A percentile compares a stretch with the other conserved stretches of the same genome.
These are phyloP conservation scores for Globisporangium spiculum DNA, from an alignment of 352 stramenopile species.

Conservation along the genomic window DNA sequence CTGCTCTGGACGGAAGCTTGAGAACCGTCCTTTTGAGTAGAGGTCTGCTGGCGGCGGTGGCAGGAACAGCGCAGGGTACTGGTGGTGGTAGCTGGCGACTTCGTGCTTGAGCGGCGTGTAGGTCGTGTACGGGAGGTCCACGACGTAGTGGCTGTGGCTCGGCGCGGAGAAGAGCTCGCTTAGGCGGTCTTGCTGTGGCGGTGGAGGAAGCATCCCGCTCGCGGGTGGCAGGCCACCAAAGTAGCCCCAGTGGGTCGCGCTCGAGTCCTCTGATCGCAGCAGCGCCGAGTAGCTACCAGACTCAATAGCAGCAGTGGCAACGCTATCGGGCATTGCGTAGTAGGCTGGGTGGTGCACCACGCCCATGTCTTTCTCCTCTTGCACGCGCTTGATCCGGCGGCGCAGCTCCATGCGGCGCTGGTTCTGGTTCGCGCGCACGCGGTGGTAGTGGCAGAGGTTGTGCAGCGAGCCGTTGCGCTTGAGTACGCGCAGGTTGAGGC, in stretches of 20 bases:
- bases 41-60: no score
- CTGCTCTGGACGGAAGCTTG: no score
- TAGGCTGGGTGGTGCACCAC: neutral
- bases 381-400: conserved; percentile 11
- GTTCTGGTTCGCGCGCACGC: conserved; percentile 15
- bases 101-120: neutral
- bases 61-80: neutral
- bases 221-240: neutral
- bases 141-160: neutral
- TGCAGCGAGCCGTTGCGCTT: conserved; percentile 18
- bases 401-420: conserved; percentile 17
- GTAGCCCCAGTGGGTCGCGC: neutral
- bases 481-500: conserved; percentile 6
- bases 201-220: neutral
- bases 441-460: conserved; percentile 17
- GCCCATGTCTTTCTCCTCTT: neutral
- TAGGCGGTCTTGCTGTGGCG: neutral
- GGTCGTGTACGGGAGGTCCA: neutral
- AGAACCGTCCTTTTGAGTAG: no score
- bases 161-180: conserved; percentile 9
- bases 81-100: neutral
- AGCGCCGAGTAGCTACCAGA: neutral
- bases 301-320: no score
- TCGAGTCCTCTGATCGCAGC: neutral
- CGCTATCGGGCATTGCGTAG: neutral